Percentiles rank a stretch among this genome's conserved stretches.
Conservation (phyloP, 495 filamentous ascomycete genomes). For the Podospora didyma region DNA sequence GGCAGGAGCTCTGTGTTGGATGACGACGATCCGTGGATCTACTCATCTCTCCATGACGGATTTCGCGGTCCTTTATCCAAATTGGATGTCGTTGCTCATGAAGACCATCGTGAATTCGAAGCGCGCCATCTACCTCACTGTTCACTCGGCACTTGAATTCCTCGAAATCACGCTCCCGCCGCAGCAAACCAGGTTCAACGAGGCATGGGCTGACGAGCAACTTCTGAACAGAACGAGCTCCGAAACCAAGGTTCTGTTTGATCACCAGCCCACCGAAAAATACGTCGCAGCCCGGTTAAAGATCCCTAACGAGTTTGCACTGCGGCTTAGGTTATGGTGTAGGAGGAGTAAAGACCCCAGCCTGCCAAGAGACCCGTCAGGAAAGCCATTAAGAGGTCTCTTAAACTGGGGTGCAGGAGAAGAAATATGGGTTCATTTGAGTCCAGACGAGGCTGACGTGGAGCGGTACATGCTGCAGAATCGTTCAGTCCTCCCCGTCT, state of each 20-base stretch:
- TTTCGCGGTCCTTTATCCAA: conserved; percentile 57
- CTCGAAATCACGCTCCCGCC: conserved; percentile 40
- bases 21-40: conserved; percentile 56
- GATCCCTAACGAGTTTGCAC: conserved; percentile 44
- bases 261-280: conserved; percentile 43
- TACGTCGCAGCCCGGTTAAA: conserved; percentile 44
- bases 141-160: conserved; percentile 52
- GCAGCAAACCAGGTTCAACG: conserved; percentile 24
- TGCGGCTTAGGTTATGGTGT: conserved; percentile 31
- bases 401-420: conserved; percentile 33
- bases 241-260: conserved; percentile 33
- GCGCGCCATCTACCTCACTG: conserved; percentile 54
- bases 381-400: conserved; percentile 24
- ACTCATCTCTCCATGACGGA: conserved; percentile 56
- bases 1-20: conserved; percentile 47
- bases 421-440: conserved; percentile 50
- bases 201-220: conserved; percentile 38
- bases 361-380: conserved; percentile 18
- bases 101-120: conserved; percentile 55
- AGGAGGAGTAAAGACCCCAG: conserved; percentile 13
- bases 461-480: conserved; percentile 16
- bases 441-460: conserved; percentile 30
- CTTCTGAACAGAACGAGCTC: conserved; percentile 26
- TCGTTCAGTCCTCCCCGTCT: not conserved
- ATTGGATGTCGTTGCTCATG: conserved; percentile 48